A percentile compares a stretch with the other conserved stretches of the same genome.
phyloP scores from a whole-genome alignment of 2,329 filamentous ascomycete species.

The Exophiala sp. region DNA sequence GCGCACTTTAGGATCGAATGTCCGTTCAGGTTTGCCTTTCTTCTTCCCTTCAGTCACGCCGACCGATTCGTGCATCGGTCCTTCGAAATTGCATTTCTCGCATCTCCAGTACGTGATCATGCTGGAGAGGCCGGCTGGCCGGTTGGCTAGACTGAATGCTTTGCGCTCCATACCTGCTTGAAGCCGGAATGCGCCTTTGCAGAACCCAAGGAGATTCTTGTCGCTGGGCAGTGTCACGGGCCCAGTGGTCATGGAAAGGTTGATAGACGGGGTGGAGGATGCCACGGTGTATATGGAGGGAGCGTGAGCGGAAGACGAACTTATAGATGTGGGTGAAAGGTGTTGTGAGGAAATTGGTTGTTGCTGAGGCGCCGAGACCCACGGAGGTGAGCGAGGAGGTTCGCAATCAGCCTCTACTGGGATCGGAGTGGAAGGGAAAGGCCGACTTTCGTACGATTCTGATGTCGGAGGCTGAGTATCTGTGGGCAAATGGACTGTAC shows the following conservation, averaged over 20 bases:
- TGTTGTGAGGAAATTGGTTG: constrained; percentile 7
- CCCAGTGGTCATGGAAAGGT: constrained; percentile 1
- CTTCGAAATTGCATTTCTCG: constrained; percentile 42
- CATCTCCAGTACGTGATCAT: constrained; percentile 35
- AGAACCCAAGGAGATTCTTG: constrained; percentile 38
- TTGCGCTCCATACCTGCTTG: constrained; percentile 26
- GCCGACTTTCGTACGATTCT: constrained; percentile 4
- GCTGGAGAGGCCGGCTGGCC: constrained; percentile 21
- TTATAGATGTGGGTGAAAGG: constrained; percentile 3
- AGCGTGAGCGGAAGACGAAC: background rate
- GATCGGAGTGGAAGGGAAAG: constrained; percentile 1
- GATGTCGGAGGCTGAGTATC: background rate
- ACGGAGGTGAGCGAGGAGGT: too few relatives aligned
- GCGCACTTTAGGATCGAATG: constrained; percentile 31
- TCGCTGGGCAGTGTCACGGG: constrained; percentile 32
- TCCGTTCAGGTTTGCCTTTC: constrained; percentile 23
- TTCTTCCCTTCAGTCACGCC: constrained; percentile 19
- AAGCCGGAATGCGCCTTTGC: constrained; percentile 30
- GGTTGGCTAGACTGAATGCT: constrained; percentile 20
- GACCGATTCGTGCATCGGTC: constrained; percentile 29
- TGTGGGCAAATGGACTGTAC: constrained; percentile 1
- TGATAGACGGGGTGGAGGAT: constrained; percentile 4
- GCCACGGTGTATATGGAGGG: constrained; percentile 5
- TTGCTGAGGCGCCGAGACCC: too few relatives aligned
- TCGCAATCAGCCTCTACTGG: constrained; percentile 1